A percentile compares a stretch with the other conserved stretches of the same genome.
phyloP scores from a whole-genome alignment of 2,329 filamentous ascomycete genomes.

The Beauveria sp. region DNA sequence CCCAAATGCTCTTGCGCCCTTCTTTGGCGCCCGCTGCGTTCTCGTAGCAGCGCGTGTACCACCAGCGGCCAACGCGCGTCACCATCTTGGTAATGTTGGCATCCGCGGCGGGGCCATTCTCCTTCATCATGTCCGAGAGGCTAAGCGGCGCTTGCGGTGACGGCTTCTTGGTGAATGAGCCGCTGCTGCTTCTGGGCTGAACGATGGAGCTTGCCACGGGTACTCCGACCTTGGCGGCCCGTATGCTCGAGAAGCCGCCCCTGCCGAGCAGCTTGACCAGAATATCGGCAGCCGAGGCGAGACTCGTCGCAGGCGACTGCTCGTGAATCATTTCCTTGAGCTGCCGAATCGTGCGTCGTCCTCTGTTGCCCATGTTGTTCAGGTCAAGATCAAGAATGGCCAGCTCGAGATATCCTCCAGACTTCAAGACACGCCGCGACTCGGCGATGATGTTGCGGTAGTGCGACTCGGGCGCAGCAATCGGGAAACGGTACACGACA shows the following conservation, averaged over 20 bases:
- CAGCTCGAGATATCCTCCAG: constrained; percentile 72
- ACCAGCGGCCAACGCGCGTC: constrained; percentile 86
- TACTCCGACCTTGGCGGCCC: constrained; percentile 69
- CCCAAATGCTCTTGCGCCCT: constrained; percentile 60
- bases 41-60: constrained; percentile 93
- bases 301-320: constrained; percentile 49
- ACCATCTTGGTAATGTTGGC: constrained; percentile 90
- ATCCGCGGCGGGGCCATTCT: constrained; percentile 63
- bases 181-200: constrained; percentile 17
- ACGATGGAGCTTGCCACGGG: constrained; percentile 55
- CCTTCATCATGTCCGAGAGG: constrained; percentile 65
- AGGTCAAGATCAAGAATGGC: constrained; percentile 73
- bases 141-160: constrained; percentile 41
- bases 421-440: constrained; percentile 68
- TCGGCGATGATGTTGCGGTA: constrained; percentile 68
- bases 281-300: constrained; percentile 52
- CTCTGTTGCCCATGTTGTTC: constrained; percentile 71
- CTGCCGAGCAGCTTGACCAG: constrained; percentile 61
- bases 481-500: constrained; percentile 70
- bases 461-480: constrained; percentile 57
- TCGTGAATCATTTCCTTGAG: constrained; percentile 65
- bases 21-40: constrained; percentile 43
- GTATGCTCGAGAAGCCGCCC: constrained; percentile 64
- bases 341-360: constrained; percentile 59
- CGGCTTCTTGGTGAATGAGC: constrained; percentile 12